Conservation (phyloP, 2,329 filamentous ascomycete genomes). For the Ceratocystis alfenasii region DNA sequence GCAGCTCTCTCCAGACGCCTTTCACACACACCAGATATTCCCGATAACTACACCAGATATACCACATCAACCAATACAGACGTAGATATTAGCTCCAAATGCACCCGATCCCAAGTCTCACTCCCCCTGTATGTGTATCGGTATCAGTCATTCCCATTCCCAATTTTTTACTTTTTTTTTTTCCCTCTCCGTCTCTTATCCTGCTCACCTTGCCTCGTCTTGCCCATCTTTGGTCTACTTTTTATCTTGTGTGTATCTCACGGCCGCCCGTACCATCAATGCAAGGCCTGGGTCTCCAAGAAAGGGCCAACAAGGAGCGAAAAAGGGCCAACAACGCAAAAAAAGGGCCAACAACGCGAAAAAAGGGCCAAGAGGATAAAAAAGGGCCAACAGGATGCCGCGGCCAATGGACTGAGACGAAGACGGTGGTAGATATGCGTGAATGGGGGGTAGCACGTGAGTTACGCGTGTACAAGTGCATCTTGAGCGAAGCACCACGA, state of each 20-base stretch:
- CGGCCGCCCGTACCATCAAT: not conserved
- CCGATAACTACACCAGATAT: not conserved
- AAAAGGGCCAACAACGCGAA: not conserved
- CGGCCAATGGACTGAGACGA: not conserved
- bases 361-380: not conserved
- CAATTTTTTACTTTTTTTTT: not conserved
- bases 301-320: not conserved
- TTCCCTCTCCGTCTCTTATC: too few species aligned
- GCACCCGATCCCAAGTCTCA: constrained; percentile 1
- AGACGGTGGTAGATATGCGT: not conserved
- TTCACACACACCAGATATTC: not conserved
- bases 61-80: not conserved
- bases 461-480: not conserved
- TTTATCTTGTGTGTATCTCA: not conserved
- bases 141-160: not conserved
- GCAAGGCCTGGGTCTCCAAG: not conserved
- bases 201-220: not conserved
- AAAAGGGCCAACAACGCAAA: not conserved
- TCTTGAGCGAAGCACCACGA: too few species aligned
- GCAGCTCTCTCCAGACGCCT: not conserved
- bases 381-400: not conserved
- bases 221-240: not conserved
- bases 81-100: not conserved
- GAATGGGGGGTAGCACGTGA: not conserved
- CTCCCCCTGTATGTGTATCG: constrained; percentile 5